Conservation (phyloP, 305 asterid genomes). For the Fraxinus greggii region DNA sequence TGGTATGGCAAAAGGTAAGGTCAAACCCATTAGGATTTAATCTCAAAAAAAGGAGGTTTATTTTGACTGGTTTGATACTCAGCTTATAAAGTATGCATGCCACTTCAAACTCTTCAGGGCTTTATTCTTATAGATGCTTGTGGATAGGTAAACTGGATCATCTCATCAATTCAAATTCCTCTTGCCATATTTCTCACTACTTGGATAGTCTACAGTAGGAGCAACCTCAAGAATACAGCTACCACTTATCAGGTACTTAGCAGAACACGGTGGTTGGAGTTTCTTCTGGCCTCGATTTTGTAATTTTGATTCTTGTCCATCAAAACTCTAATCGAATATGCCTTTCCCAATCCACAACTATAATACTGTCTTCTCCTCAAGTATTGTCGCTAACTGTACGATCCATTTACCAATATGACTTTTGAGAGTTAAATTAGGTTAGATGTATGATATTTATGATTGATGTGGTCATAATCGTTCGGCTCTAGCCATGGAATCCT, state of each 20-base stretch:
- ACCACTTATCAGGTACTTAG: slow-evolving; percentile 2
- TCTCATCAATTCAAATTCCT: slow-evolving; percentile 62
- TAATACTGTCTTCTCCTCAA: background rate
- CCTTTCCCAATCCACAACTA: background rate
- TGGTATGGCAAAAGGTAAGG: background rate
- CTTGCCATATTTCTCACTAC: slow-evolving; percentile 49
- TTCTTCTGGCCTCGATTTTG: background rate
- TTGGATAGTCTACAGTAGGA: slow-evolving; percentile 40
- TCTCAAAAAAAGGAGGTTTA: background rate
- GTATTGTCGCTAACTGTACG: background rate
- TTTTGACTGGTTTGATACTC: background rate
- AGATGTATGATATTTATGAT: background rate
- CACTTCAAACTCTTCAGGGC: background rate
- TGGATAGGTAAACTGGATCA: slow-evolving; percentile 68
- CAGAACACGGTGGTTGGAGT: background rate
- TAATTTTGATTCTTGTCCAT: background rate
- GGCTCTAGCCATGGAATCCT: no score
- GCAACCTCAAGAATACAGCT: background rate
- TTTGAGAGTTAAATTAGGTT: background rate
- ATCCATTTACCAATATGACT: background rate
- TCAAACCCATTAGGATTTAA: background rate
- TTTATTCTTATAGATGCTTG: slow-evolving; percentile 34
- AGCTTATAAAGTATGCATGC: background rate
- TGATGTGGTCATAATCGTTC: no score
- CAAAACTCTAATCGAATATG: background rate